phyloP scores from a whole-genome alignment of 1,284 basidiomycete genomes.

The Cryptococcus jaspeensis region DNA sequence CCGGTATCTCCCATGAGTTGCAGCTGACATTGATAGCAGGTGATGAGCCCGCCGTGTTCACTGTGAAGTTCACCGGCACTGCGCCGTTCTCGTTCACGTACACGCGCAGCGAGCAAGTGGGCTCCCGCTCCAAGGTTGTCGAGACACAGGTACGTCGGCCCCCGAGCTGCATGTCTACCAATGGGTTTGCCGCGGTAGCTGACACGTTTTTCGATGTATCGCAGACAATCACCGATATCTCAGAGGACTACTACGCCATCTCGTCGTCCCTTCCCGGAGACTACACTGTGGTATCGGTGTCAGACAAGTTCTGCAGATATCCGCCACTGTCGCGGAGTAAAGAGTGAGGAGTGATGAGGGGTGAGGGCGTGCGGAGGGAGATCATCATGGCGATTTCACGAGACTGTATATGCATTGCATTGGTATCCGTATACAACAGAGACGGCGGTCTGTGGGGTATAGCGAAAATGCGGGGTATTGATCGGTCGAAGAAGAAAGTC shows the following conservation, averaged over 20 bases:
- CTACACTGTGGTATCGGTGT: slow-evolving; percentile 72
- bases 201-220: neutral
- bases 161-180: neutral
- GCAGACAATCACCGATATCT: slow-evolving; percentile 72
- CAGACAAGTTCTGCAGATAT: slow-evolving; percentile 79
- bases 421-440: neutral
- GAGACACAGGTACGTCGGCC: slow-evolving; percentile 64
- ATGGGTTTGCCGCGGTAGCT: neutral
- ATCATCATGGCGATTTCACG: neutral
- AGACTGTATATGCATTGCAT: slow-evolving; percentile 11
- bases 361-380: neutral
- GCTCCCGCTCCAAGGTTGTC: slow-evolving; percentile 59
- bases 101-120: slow-evolving; percentile 60
- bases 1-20: neutral
- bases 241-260: slow-evolving; percentile 75
- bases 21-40: slow-evolving; percentile 53
- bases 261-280: slow-evolving; percentile 81
- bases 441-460: neutral
- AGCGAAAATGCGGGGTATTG: neutral
- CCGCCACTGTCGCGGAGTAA: slow-evolving; percentile 54
- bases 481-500: neutral
- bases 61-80: slow-evolving; percentile 79
- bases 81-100: slow-evolving; percentile 96
- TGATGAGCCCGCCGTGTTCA: slow-evolving; percentile 84
- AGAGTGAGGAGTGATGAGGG: slow-evolving; percentile 5